Evolutionary conservation across 1,139 yeast species (phyloP), one percentile per base, ranked within the genome.

Genomic region (Suhomyces ambrosiae): DNA sequence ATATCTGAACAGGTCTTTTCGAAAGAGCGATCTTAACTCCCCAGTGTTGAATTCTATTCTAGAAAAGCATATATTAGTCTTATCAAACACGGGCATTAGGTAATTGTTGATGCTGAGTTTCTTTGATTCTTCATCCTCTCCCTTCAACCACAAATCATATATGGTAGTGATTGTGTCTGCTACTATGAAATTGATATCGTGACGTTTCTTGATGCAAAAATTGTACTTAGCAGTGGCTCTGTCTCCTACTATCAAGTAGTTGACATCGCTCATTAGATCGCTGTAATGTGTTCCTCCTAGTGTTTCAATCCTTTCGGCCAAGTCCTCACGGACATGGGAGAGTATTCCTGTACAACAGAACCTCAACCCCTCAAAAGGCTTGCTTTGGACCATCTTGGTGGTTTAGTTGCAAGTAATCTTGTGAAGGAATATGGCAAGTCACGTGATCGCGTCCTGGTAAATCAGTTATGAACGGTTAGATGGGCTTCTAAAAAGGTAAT

Each of bases 241-340:
- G 39, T 73, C 73, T 1, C 92, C 95, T 12, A 86, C 92, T 4
- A 87, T 68, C 30, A 87, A 61, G 44, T 76, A 78, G 35, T 76
- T 73, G 7, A 82, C 86, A 54, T 82, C 87, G 35, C 81, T 75
- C 74, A 82, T 80, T 44, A 86, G 65, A 51, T 83, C 85, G 31
- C 71, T 68, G 42, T 71, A 71, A 49, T 76, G 77, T 6, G 55
- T 54, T 0, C 92, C 95, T 1, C 95, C 95, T 70, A 86, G 71
- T 1, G 71, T 61, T 24, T 61, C 60, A 37, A 83, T 67, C 50
- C 72, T 71, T 4, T 56, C 52, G 2, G 68, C 65, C 26, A 70
- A 50, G 15, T 57, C 66, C 30, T 56, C 58, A 30, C 75, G 54
- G 28, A 49, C 52, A 14, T 47, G 46, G 11, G 56, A 38, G 9